Evolutionary conservation across 768 basidiomycete species (phyloP).

Genomic region (Boletus edulis): DNA sequence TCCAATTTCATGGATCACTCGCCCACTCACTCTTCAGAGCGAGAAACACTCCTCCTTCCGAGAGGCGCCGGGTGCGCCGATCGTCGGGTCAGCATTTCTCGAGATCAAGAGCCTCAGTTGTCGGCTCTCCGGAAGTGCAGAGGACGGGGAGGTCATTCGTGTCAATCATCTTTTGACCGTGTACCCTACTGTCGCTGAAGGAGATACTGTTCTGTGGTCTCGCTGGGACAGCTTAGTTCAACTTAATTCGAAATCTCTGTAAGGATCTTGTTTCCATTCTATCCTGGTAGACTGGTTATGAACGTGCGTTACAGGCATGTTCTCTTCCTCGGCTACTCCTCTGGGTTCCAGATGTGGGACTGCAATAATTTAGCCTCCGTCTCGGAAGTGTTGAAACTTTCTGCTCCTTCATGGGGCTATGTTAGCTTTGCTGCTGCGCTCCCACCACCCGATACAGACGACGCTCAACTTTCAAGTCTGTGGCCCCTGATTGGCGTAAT

Average conservation of each 20-base stretch:
- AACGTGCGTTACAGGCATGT: conserved; percentile 35
- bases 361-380: conserved; percentile 50
- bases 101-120: background rate
- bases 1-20: conserved; percentile 37
- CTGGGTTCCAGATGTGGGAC: conserved; percentile 62
- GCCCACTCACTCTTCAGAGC: conserved; percentile 5
- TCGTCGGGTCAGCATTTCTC: conserved; percentile 10
- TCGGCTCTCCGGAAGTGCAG: conserved; percentile 19
- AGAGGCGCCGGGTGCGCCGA: conserved; percentile 8
- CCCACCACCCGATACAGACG: too few relatives aligned
- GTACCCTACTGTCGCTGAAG: conserved; percentile 32
- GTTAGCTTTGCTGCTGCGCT: conserved; percentile 15
- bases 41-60: conserved; percentile 10
- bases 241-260: conserved; percentile 18
- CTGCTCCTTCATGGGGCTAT: conserved; percentile 10
- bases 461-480: conserved; percentile 4
- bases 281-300: background rate
- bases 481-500: conserved; percentile 27
- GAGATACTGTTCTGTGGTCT: conserved; percentile 33
- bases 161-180: conserved; percentile 17
- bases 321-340: conserved; percentile 52
- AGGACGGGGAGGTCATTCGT: conserved; percentile 22
- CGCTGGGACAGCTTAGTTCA: conserved; percentile 31
- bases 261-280: background rate
- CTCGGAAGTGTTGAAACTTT: conserved; percentile 48